Evolutionary conservation across 2,329 filamentous ascomycete genomes (phyloP).

Genomic region (Alternaria ventricosa): DNA sequence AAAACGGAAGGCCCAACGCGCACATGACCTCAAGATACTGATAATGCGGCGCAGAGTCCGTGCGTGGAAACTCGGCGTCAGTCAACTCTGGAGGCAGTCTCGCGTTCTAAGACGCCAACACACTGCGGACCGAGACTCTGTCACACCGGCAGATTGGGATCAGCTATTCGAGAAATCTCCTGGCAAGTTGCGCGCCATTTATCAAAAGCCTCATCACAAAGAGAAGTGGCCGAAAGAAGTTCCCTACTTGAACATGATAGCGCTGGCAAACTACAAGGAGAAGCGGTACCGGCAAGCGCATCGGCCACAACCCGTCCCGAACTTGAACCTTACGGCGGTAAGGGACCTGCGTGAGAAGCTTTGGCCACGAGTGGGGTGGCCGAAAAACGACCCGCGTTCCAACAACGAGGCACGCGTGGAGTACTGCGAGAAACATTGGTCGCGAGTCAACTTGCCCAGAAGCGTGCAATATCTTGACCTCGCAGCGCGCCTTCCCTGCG

Average conservation of each 20-base stretch:
- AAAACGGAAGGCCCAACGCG: not conserved
- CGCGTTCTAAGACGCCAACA: not conserved
- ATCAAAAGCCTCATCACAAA: not conserved
- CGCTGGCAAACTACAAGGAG: not conserved
- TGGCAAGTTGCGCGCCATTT: not conserved
- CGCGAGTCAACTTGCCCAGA: not conserved
- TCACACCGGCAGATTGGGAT: constrained; percentile 1
- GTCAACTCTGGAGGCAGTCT: not conserved
- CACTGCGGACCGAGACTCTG: not conserved
- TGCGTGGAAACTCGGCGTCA: not conserved
- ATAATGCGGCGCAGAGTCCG: not conserved
- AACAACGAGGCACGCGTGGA: not conserved
- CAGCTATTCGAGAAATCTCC: not conserved
- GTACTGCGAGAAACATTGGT: not conserved
- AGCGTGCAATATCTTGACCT: not conserved
- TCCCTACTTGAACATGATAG: not conserved
- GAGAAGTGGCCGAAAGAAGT: not conserved
- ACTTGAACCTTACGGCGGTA: not conserved
- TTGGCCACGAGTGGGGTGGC: not conserved
- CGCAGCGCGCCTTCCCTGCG: not conserved
- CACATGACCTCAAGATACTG: not conserved
- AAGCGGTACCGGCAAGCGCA: not conserved
- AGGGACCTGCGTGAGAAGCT: not conserved
- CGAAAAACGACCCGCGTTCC: not conserved
- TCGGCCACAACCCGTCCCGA: not conserved